Base-by-base conservation (phyloP, 202 grass and related monocot species). In the Zoysia matrella region DNA sequence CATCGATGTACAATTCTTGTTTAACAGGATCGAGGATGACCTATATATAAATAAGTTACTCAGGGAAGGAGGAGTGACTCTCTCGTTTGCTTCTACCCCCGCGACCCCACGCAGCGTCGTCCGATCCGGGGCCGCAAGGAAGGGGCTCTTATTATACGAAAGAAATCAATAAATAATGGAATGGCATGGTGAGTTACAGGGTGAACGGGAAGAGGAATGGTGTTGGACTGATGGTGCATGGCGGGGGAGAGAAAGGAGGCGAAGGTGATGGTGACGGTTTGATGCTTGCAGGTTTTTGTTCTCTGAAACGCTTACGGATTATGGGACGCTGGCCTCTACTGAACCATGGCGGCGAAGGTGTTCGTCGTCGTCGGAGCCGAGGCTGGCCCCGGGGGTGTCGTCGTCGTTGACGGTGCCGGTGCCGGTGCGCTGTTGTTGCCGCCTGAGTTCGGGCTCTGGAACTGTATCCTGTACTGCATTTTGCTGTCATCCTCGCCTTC, bases 391-490 rank as follows among this genome's bases (percentile, higher is more conserved):
- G 83, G 78, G 5, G 89, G 55, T 5, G 85, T 45, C 7, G 79
- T 48, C 13, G 87, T 50, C 11, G 84, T 3, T 6, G 72, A 2
- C 1, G 67, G 63, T 22, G 72, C 61, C 13, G 85, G 65, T 36
- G 30, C 30, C 30, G 30, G 30, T 0, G 83, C 60, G 43, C 43
- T 87, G 74, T 76, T 87, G 55, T 73, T 9, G 74, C 77, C 74
- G 14, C 71, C 82, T 1, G 73, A 53, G 67, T 89, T 89, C n/a
- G 84, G 78, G 76, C 81, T 93, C 88, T 96, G 93, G 76, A 91
- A 96, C 60, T 96, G 88, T 93, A 96, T 93, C 82, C 91, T 83
- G 88, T 91, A 96, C 74, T 92, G 89, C 85, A 90, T 90, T 76
- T 92, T 87, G 36, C 87, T 67, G 18, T 92, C 82, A 30, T 91